phyloP scores from a whole-genome alignment of 2,329 filamentous ascomycete species.

The Fragosphaeria purpurea region DNA sequence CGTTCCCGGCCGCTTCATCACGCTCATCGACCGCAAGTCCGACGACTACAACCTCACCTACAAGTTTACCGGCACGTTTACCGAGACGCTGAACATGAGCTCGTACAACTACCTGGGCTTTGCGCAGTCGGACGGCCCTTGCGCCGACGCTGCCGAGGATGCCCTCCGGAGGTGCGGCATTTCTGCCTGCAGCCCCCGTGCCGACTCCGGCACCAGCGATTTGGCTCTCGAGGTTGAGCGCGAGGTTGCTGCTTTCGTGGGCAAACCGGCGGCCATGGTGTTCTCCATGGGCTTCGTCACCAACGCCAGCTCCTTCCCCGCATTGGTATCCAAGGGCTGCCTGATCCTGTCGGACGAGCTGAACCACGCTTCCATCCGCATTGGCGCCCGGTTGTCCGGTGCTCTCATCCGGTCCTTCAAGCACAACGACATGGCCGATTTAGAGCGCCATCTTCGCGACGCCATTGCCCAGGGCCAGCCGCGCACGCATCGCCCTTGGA shows the following conservation, averaged over 20 bases:
- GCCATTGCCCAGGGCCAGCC: slow-evolving; percentile 94
- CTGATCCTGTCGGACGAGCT: slow-evolving; percentile 94
- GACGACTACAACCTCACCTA: slow-evolving; percentile 89
- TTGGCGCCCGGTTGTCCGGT: slow-evolving; percentile 85
- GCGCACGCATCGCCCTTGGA: slow-evolving; percentile 97
- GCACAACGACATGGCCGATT: slow-evolving; percentile 87
- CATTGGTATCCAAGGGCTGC: slow-evolving; percentile 83
- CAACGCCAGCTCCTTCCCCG: slow-evolving; percentile 86
- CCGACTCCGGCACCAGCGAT: slow-evolving; percentile 79
- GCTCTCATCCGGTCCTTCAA: slow-evolving; percentile 95
- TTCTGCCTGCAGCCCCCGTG: slow-evolving; percentile 68
- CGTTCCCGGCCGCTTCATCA: slow-evolving; percentile 90
- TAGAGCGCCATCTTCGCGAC: slow-evolving; percentile 80
- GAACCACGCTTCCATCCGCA: slow-evolving; percentile 95
- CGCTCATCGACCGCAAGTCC: slow-evolving; percentile 79
- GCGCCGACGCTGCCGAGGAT: slow-evolving; percentile 85
- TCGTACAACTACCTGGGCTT: slow-evolving; percentile 99
- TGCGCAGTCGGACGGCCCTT: slow-evolving; percentile 92
- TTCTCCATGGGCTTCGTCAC: slow-evolving; percentile 99
- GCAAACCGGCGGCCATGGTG: slow-evolving; percentile 89
- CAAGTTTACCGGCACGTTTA: slow-evolving; percentile 78
- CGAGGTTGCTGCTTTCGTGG: slow-evolving; percentile 81
- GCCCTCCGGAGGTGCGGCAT: slow-evolving; percentile 78
- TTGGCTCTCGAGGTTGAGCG: slow-evolving; percentile 82
- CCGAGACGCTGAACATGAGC: slow-evolving; percentile 95